Evolutionary conservation across 2,329 filamentous ascomycete genomes (phyloP), one percentile per base, ranked within the genome.

Genomic region (Exophiala sideris): DNA sequence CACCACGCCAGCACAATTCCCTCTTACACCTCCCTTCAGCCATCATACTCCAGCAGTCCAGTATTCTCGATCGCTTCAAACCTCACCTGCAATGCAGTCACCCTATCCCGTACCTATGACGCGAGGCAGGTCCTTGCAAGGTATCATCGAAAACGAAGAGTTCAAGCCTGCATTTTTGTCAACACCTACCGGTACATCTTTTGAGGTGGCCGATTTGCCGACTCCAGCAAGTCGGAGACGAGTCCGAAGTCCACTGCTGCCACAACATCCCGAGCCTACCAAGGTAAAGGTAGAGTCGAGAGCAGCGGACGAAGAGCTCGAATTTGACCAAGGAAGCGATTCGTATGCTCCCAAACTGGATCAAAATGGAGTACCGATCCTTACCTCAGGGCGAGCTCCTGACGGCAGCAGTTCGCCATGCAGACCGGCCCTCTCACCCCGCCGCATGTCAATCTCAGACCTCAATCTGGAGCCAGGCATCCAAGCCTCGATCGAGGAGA

Each of bases 401-500:
- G 48, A 52, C 16, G 56, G 57, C 18, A 52, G 61, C 45, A 55
- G 61, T 33, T 70, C 66, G 7, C 68, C 68, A 14, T 59, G 57
- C n/a, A 70, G 72, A 46, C 60, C 70, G 1, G 69, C 68, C 16
- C 64, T 71, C 18, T 74, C 76, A 16, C 71, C 72, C 14, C 69
- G 71, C n/a, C 63, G 71, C 6, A 72, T 75, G 45, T 72, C 73
- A 4, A 73, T 76, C 34, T 71, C 74, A 38, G 79, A 78, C 41
- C 69, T 73, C 34, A 76, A 79, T 44, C 72, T 81, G 18, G 77
- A 79, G 57, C 68, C 80, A 33, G 77, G 81, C 56, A 73, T 84
- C 21, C 79, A 84, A 54, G 81, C 82, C n/a, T 82, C 77, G 34
- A 80, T 84, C 52, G 80, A 83, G 51, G 85, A 91, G 61, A 96